Percentiles rank a stretch among this genome's conserved stretches.
phyloP scores from a whole-genome alignment of 2,329 filamentous ascomycete species.

The Hypoxylon sp. region DNA sequence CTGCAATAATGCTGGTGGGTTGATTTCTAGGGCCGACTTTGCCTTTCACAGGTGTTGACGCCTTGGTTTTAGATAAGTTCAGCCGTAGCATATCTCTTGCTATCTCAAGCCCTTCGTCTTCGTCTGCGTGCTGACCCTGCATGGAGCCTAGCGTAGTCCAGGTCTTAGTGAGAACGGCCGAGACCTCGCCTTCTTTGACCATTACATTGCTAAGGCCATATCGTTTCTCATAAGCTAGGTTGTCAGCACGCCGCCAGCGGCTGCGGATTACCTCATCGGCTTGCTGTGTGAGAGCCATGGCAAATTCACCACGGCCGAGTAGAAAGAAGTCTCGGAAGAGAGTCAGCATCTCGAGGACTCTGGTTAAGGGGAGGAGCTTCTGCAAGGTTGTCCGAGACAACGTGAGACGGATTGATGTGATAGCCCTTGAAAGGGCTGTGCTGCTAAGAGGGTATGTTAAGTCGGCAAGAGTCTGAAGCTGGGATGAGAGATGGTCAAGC shows the following conservation, averaged over 20 bases:
- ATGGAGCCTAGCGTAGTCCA: conserved; percentile 85
- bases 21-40: conserved; percentile 52
- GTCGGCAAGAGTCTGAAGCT: conserved; percentile 76
- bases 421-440: conserved; percentile 76
- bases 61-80: conserved; percentile 66
- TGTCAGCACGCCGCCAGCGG: conserved; percentile 75
- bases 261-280: conserved; percentile 84
- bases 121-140: conserved; percentile 76
- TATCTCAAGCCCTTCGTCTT: conserved; percentile 86
- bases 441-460: conserved; percentile 81
- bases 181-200: conserved; percentile 89
- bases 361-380: conserved; percentile 81
- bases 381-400: conserved; percentile 88
- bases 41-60: conserved; percentile 56
- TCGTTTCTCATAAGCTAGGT: conserved; percentile 68
- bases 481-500: conserved; percentile 73
- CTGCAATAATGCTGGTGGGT: conserved; percentile 55
- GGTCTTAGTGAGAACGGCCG: conserved; percentile 79
- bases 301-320: conserved; percentile 90
- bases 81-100: conserved; percentile 83
- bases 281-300: conserved; percentile 85
- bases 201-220: conserved; percentile 72
- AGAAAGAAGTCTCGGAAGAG: conserved; percentile 90
- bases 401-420: conserved; percentile 82
- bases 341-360: conserved; percentile 81